These are phyloP conservation scores for Lathyrus aphaca DNA, from an alignment of 306 rosid genomes.

Conservation along the genomic window DNA sequence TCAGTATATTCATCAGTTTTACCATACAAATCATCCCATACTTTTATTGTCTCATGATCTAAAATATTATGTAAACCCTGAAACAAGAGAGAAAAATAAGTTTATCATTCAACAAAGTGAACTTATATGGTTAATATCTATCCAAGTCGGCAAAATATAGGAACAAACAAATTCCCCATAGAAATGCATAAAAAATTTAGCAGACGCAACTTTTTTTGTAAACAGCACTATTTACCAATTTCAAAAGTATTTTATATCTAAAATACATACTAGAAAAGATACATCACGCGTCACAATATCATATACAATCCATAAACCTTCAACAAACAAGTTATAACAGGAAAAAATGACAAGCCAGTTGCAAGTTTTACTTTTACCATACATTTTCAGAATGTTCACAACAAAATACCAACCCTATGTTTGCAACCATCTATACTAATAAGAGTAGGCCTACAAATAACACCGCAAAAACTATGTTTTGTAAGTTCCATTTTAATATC, in stretches of 20 bases:
- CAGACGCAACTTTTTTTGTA: not conserved
- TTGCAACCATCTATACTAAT: slow-evolving; percentile 9
- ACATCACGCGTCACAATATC: not conserved
- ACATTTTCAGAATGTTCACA: slow-evolving; percentile 20
- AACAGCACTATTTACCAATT: not conserved
- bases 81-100: slow-evolving; percentile 35
- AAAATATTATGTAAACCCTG: slow-evolving; percentile 79
- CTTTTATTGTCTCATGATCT: slow-evolving; percentile 56
- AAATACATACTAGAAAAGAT: slow-evolving; percentile 10
- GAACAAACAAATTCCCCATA: not conserved
- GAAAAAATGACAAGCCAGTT: not conserved
- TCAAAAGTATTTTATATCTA: not conserved
- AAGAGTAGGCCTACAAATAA: slow-evolving; percentile 17
- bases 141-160: slow-evolving; percentile 13
- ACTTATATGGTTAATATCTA: not conserved
- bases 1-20: slow-evolving; percentile 84
- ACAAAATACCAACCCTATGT: not conserved
- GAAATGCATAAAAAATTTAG: not conserved
- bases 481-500: slow-evolving; percentile 20
- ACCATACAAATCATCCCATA: slow-evolving; percentile 77
- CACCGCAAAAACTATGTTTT: slow-evolving; percentile 13
- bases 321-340: slow-evolving; percentile 22
- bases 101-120: slow-evolving; percentile 31
- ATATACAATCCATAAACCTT: slow-evolving; percentile 14
- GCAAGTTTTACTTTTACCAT: slow-evolving; percentile 20